Percentiles rank a stretch among this genome's conserved stretches.
phyloP scores from a whole-genome alignment of 257 asterid genomes.

The Solanum ahanhuiri region DNA sequence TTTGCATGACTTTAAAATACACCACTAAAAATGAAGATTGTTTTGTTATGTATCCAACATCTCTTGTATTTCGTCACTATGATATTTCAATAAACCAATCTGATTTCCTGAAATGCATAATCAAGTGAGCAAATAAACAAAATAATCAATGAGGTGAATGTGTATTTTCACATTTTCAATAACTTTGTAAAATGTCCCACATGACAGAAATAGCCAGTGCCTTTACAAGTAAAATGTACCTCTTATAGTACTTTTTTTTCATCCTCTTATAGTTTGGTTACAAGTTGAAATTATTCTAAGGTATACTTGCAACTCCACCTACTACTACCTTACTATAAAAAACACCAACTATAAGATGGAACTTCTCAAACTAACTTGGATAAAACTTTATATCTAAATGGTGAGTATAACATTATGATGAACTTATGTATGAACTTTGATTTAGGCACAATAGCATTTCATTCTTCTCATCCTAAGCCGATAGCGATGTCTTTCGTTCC shows the following conservation, averaged over 20 bases:
- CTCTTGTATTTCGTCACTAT: neutral
- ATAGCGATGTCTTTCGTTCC: neutral
- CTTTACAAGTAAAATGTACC: neutral
- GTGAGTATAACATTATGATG: neutral
- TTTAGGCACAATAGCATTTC: neutral
- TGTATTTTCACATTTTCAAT: neutral
- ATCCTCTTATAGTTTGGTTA: neutral
- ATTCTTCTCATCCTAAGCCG: neutral
- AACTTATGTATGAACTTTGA: neutral
- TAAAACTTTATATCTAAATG: neutral
- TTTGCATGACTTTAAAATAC: neutral
- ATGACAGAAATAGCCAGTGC: neutral
- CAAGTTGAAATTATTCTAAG: neutral
- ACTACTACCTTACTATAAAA: neutral
- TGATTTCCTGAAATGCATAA: neutral
- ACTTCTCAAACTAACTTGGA: neutral
- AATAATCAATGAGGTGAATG: neutral
- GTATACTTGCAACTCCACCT: neutral
- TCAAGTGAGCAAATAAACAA: neutral
- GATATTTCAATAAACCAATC: neutral
- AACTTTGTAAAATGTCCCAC: neutral
- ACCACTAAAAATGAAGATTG: neutral
- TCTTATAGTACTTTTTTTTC: neutral
- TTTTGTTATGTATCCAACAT: neutral
- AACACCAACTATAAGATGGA: neutral